A percentile compares a stretch with the other conserved stretches of the same genome.
These are phyloP conservation scores for Areca catechu DNA, from an alignment of 176 grass and related monocot species.

Conservation along the genomic window DNA sequence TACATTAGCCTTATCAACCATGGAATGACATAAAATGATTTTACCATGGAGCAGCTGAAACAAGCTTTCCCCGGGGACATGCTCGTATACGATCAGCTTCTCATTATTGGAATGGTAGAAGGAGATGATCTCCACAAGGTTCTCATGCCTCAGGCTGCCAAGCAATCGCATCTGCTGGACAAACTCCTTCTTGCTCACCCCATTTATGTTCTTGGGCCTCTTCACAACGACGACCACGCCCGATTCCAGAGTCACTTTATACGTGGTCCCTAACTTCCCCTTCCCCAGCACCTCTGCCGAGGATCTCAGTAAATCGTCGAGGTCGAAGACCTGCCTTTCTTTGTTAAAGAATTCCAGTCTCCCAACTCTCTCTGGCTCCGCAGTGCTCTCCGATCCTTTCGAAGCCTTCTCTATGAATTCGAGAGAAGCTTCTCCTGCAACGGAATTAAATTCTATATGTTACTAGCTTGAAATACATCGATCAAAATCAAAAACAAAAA, in stretches of 20 bases:
- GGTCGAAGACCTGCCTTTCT: conserved; percentile 38
- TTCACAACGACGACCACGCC: conserved; percentile 48
- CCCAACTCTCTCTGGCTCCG: not conserved
- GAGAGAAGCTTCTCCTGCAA: conserved; percentile 9
- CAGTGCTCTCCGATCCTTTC: conserved; percentile 21
- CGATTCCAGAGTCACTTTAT: conserved; percentile 39
- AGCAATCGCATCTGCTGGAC: conserved; percentile 66
- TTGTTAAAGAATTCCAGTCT: conserved; percentile 51
- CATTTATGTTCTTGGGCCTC: conserved; percentile 66
- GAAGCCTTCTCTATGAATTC: conserved; percentile 44
- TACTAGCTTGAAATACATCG: too few species aligned
- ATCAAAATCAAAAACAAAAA: too few species aligned
- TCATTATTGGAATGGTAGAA: conserved; percentile 82
- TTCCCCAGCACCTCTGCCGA: conserved; percentile 74
- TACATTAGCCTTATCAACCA: not conserved
- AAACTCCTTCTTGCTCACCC: conserved; percentile 57
- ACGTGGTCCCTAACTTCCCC: conserved; percentile 75
- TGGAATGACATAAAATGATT: too few species aligned
- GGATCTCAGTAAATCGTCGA: conserved; percentile 57
- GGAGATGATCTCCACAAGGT: conserved; percentile 59
- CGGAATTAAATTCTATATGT: not conserved
- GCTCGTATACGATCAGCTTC: conserved; percentile 71
- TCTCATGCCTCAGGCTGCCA: conserved; percentile 70
- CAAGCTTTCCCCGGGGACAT: conserved; percentile 57
- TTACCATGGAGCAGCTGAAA: conserved; percentile 84